phyloP scores from a whole-genome alignment of 78 protist genomes.

The Paratrimastix pyriformis region DNA sequence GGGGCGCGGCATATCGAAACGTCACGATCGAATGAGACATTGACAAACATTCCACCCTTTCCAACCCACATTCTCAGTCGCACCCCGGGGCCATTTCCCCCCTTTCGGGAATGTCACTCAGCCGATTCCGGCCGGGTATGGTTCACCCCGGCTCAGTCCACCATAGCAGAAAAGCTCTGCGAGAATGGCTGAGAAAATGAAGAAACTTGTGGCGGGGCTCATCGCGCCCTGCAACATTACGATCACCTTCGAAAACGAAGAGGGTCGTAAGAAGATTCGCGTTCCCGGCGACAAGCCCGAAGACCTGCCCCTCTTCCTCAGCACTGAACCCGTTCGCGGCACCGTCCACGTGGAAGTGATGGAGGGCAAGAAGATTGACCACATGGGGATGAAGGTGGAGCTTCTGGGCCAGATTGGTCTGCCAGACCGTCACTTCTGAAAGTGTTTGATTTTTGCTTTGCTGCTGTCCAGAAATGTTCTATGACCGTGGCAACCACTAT shows the following conservation, averaged over 20 bases:
- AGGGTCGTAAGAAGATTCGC: neutral
- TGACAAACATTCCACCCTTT: too few species aligned
- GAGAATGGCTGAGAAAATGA: too few species aligned
- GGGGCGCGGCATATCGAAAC: too few species aligned
- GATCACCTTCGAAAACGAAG: neutral
- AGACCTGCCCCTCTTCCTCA: neutral
- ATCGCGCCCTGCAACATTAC: too few species aligned
- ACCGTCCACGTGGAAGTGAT: neutral
- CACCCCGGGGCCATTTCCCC: too few species aligned
- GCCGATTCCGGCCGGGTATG: too few species aligned
- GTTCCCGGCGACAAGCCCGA: neutral
- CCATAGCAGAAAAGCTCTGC: too few species aligned
- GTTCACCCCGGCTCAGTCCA: too few species aligned
- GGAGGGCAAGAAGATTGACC: slow-evolving; percentile 55
- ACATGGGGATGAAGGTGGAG: slow-evolving; percentile 72
- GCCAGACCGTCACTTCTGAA: slow-evolving; percentile 7
- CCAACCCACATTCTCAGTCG: too few species aligned
- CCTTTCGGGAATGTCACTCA: too few species aligned
- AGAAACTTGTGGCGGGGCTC: too few species aligned
- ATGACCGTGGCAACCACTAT: slow-evolving; percentile 52
- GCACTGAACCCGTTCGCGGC: slow-evolving; percentile 23
- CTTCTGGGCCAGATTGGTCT: slow-evolving; percentile 72
- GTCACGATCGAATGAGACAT: too few species aligned
- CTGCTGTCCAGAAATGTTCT: slow-evolving; percentile 41
- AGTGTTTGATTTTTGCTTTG: neutral